Base-by-base conservation (phyloP, 805 yeast species). In the Saccharomycopsis sp. region DNA sequence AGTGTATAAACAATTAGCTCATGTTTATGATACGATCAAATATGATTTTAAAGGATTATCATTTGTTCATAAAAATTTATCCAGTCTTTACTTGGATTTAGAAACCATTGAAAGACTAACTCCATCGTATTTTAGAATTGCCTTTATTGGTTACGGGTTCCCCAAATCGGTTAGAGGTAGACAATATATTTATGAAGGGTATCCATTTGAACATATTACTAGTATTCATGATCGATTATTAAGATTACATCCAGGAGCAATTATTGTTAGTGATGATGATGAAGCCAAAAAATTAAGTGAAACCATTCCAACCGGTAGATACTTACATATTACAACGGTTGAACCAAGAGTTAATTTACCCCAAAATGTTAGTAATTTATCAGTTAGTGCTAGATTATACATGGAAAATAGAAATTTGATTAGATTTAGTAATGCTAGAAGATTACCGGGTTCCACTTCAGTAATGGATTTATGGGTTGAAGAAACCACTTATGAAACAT, bases 401-500 rank as follows among this genome's bases (percentile, higher is more conserved):
- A 77, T 83, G 51, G 77, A 83, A 50, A 79, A 84, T 58, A 78
- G 78, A 59, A 74, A 83, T 52, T 61, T 85, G 60, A 72, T 74
- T 50, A 70, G 72, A 45, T 86, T 86, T 61, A 71, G 83, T 3
- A 73, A 76, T 29, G 69, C 79, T 37, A 71, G 81, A 57, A 74
- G 81, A 51, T 59, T 85, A 39, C 85, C 89, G 1, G 88, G 89
- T 3, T 71, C 83, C 1, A 71, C 76, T 0, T 69, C 79, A 9
- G 78, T 82, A 6, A 69, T 74, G 40, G 86, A 85, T 52, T 62
- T 86, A 51, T 86, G 95, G 95, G 85, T 88, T 15, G 94, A 86
- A 54, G 94, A 86, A 59, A 72, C 81, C 6, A 78, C 83, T 1
- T 86, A 76, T 62, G 84, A 76, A 48, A 82, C 95, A 0, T 63